Evolutionary conservation across 169 alveolate genomes (phyloP), one percentile per base, ranked within the genome.

Genomic region (Sarcocystis neurona): DNA sequence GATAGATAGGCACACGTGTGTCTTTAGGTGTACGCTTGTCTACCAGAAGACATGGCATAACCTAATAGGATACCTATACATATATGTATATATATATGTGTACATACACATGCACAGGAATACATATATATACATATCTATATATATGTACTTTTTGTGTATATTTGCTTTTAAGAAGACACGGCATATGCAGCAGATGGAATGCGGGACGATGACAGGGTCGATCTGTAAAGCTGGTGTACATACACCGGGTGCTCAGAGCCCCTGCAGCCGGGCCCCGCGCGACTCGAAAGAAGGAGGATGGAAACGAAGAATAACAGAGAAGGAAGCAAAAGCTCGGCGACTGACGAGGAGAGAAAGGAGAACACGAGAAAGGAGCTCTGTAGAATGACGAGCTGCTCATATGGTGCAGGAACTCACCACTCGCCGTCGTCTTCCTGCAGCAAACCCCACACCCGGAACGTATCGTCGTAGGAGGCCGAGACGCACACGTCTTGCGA

Each of bases 401-500:
- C 23, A 63, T 5, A 4, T 47, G 27, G 66, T 20, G 46, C 15
- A 20, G 23, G n/a, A 48, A 10, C 82, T 37, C 39, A 87, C 91
- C 91, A 87, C 34, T 87, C 91, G 41, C 44, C 48, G 37, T 23
- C 86, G 2, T 34, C 84, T 87, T 47, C 60, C 20, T 39, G 56
- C 10, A 8, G 82, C 4, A 37, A 23, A 2, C 89, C 92, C 92
- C 92, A 88, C 10, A 88, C 50, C 30, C 79, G 77, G 27, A 97
- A 90, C n/a, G 96, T 90, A 79, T 96, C 96, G 92, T 97, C 98
- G 91, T 95, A 97, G n/a, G 96, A 85, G 43, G 96, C 91, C 15
- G 97, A 94, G 56, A 91, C 92, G 34, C 96, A 89, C 41, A 85
- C 68, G 78, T 94, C 93, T 79, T 84, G 84, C 27, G 75, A 70